Evolutionary conservation across 331 rosid genomes (phyloP).

Genomic region (Spiraea crenata): DNA sequence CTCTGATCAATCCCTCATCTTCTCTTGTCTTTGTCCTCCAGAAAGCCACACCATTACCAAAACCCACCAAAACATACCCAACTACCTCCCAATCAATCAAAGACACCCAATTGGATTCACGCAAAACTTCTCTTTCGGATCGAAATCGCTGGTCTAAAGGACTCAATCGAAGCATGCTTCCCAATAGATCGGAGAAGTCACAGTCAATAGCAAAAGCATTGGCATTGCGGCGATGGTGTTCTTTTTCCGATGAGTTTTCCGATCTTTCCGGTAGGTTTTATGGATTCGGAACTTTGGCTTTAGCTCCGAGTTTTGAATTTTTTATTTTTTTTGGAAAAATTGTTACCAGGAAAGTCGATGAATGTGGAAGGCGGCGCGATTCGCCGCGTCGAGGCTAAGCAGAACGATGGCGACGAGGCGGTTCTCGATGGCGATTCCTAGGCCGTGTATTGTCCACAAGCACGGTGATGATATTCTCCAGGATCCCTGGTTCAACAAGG

Average conservation of each 20-base stretch:
- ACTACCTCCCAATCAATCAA: too few relatives aligned
- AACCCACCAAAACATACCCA: too few relatives aligned
- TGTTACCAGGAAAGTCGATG: neutral
- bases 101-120: too few relatives aligned
- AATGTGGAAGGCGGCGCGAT: constrained; percentile 80
- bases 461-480: constrained; percentile 99
- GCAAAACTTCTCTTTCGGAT: too few relatives aligned
- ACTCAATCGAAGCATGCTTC: too few relatives aligned
- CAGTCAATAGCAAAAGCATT: neutral
- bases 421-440: constrained; percentile 80
- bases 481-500: constrained; percentile 99
- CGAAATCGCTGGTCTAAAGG: too few relatives aligned
- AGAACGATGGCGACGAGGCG: constrained; percentile 55
- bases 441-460: constrained; percentile 91
- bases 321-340: too few relatives aligned
- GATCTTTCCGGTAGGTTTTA: neutral
- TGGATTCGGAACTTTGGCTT: constrained; percentile 16
- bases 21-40: too few relatives aligned
- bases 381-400: constrained; percentile 53
- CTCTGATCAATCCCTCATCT: too few relatives aligned
- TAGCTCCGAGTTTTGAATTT: neutral
- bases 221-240: neutral
- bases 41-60: too few relatives aligned
- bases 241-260: neutral
- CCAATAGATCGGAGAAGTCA: too few relatives aligned